These are phyloP conservation scores for Boletus pseudo-olivaceus DNA, from an alignment of 768 basidiomycete genomes.

Conservation along the genomic window DNA sequence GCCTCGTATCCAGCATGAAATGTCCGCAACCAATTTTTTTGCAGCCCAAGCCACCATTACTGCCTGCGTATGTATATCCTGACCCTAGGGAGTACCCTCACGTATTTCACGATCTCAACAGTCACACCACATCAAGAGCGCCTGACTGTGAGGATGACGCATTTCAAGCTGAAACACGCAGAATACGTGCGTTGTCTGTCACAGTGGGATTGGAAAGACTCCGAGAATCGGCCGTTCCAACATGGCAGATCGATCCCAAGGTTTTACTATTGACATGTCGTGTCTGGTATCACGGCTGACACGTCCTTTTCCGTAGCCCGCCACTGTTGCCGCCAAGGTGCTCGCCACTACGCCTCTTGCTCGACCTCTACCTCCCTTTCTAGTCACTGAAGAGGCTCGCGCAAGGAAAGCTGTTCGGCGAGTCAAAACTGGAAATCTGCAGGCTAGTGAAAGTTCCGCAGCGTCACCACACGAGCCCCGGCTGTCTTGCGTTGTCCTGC, in stretches of 20 bases:
- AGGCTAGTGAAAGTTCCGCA: not conserved
- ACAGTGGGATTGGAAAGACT: slow-evolving; percentile 37
- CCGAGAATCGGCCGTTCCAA: slow-evolving; percentile 20
- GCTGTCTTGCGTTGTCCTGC: slow-evolving; percentile 16
- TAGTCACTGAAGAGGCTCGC: slow-evolving; percentile 24
- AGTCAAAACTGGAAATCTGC: not conserved
- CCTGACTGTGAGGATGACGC: slow-evolving; percentile 50
- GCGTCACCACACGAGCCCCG: slow-evolving; percentile 26
- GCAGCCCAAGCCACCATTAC: slow-evolving; percentile 37
- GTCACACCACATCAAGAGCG: slow-evolving; percentile 38
- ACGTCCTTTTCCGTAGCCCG: slow-evolving; percentile 9
- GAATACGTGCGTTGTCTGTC: slow-evolving; percentile 35
- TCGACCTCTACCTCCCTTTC: slow-evolving; percentile 13
- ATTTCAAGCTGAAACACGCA: slow-evolving; percentile 41
- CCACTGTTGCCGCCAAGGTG: slow-evolving; percentile 9
- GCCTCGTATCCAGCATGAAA: slow-evolving; percentile 41
- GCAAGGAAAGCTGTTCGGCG: not conserved
- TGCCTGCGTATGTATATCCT: slow-evolving; percentile 32
- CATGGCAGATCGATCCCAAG: slow-evolving; percentile 19
- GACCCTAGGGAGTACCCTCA: not conserved
- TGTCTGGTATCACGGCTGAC: not conserved
- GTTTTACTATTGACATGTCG: slow-evolving; percentile 1
- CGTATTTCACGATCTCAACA: not conserved
- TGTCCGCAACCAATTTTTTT: slow-evolving; percentile 39
- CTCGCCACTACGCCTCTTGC: not conserved